Evolutionary conservation across 1,284 basidiomycete species (phyloP).

Genomic region (Polyporus tsugae): DNA sequence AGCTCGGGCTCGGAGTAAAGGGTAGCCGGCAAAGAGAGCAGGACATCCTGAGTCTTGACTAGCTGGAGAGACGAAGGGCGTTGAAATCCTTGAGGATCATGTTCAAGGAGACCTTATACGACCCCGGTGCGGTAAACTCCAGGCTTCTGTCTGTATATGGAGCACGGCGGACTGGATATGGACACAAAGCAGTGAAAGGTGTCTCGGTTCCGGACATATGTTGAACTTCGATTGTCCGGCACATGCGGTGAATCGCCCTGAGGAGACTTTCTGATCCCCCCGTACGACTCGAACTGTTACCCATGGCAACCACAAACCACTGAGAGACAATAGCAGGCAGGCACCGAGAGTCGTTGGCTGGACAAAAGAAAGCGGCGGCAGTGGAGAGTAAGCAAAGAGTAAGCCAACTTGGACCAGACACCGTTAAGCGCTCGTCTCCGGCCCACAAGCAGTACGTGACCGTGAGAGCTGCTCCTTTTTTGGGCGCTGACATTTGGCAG

Average conservation of each 20-base stretch:
- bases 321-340: slow-evolving; percentile 1
- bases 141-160: background rate
- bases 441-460: background rate
- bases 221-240: background rate
- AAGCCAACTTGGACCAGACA: background rate
- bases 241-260: background rate
- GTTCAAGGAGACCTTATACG: background rate
- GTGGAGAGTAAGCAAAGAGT: too few species aligned
- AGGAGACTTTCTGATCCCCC: background rate
- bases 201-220: background rate
- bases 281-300: background rate
- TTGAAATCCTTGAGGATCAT: background rate
- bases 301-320: slow-evolving; percentile 1
- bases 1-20: slow-evolving; percentile 32
- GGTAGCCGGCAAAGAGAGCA: slow-evolving; percentile 39
- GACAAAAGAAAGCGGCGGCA: slow-evolving; percentile 9
- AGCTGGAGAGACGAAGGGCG: background rate
- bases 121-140: background rate
- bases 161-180: background rate
- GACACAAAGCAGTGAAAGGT: background rate
- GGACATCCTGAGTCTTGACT: slow-evolving; percentile 30
- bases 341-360: background rate
- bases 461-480: background rate
- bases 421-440: background rate
- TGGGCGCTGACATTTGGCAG: background rate